Evolutionary conservation across 1,139 yeast genomes (phyloP).

Genomic region (Scheffersomyces illinoinensis): DNA sequence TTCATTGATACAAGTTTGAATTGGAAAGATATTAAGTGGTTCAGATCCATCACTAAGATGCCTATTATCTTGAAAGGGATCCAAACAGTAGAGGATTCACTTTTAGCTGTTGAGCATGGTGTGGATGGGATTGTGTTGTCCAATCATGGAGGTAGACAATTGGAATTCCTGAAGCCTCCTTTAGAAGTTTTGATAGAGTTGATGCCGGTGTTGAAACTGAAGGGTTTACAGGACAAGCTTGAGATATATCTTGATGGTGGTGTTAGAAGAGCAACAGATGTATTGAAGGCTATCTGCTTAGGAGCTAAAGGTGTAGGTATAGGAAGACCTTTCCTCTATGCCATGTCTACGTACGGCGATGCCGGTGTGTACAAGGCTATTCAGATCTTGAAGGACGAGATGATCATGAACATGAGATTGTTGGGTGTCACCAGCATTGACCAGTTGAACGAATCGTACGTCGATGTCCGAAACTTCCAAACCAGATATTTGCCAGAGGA

Average conservation of each 20-base stretch:
- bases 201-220: slow-evolving; percentile 53
- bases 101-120: slow-evolving; percentile 61
- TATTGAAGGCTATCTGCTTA: slow-evolving; percentile 63
- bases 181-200: slow-evolving; percentile 67
- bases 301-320: slow-evolving; percentile 77
- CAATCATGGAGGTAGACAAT: slow-evolving; percentile 76
- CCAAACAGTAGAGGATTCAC: slow-evolving; percentile 68
- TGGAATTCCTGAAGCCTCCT: slow-evolving; percentile 68
- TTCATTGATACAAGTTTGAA: slow-evolving; percentile 80
- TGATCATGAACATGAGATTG: slow-evolving; percentile 85
- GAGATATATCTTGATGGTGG: slow-evolving; percentile 67
- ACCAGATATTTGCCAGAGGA: slow-evolving; percentile 34
- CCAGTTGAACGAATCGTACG: slow-evolving; percentile 54
- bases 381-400: slow-evolving; percentile 75
- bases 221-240: slow-evolving; percentile 44
- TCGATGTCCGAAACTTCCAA: slow-evolving; percentile 27
- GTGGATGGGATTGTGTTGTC: slow-evolving; percentile 66
- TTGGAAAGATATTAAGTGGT: slow-evolving; percentile 62
- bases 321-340: slow-evolving; percentile 72
- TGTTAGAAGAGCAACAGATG: slow-evolving; percentile 68
- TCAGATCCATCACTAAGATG: slow-evolving; percentile 57
- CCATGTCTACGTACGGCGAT: slow-evolving; percentile 72
- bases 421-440: slow-evolving; percentile 71
- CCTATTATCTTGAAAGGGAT: slow-evolving; percentile 73
- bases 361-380: slow-evolving; percentile 79